Evolutionary conservation across 2,329 filamentous ascomycete genomes (phyloP).

Genomic region (Talaromyces sp.): DNA sequence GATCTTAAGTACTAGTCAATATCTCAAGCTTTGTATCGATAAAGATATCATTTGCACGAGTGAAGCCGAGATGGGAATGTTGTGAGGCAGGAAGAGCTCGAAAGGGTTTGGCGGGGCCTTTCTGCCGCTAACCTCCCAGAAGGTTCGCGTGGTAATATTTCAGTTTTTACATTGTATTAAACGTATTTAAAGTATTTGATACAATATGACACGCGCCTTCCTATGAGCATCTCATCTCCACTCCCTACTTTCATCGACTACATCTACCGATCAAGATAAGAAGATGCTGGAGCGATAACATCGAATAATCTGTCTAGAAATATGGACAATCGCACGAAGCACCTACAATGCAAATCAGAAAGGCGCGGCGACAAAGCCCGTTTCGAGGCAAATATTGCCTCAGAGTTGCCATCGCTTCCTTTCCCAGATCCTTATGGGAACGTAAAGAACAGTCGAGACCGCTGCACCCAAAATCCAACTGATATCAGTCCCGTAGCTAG

Average conservation of each 20-base stretch:
- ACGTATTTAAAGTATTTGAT: neutral
- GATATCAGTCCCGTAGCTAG: conserved; percentile 22
- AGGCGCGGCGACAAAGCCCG: neutral
- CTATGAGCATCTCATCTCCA: neutral
- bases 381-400: neutral
- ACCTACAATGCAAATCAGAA: neutral
- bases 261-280: neutral
- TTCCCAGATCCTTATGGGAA: conserved; percentile 2
- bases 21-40: neutral
- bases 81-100: neutral
- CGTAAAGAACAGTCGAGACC: neutral
- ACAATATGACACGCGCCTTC: neutral
- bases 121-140: neutral
- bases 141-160: neutral
- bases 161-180: neutral
- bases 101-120: neutral
- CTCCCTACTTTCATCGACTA: neutral
- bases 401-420: neutral
- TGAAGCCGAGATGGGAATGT: neutral
- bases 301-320: neutral
- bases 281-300: neutral
- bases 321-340: neutral
- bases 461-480: conserved; percentile 17
- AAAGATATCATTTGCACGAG: neutral
- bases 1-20: neutral